phyloP scores from a whole-genome alignment of 2,329 filamentous ascomycete genomes.

The Alternaria hordeiaustralica region DNA sequence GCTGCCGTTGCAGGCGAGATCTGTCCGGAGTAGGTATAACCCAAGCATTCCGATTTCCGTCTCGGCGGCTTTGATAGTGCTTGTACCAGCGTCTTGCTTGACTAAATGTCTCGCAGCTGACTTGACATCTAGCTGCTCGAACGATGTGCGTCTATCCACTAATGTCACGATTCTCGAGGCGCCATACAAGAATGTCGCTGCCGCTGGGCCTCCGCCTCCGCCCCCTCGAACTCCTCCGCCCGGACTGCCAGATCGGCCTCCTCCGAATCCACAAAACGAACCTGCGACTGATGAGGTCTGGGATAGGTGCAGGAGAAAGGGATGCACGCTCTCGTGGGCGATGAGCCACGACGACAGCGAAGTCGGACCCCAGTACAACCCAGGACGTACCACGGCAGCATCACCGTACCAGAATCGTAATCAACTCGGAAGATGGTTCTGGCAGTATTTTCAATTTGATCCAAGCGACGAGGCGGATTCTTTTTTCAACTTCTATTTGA shows the following conservation, averaged over 20 bases:
- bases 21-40: background rate
- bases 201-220: background rate
- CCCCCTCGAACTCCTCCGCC: background rate
- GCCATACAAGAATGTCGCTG: background rate
- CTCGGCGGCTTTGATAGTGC: background rate
- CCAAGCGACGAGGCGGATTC: background rate
- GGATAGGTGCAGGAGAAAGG: slow-evolving; percentile 16
- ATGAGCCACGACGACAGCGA: slow-evolving; percentile 18
- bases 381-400: slow-evolving; percentile 10
- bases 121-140: background rate
- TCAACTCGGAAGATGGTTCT: slow-evolving; percentile 7
- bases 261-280: background rate
- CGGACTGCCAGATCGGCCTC: too few relatives aligned
- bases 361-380: slow-evolving; percentile 16
- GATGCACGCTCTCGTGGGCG: slow-evolving; percentile 20
- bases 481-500: slow-evolving; percentile 16
- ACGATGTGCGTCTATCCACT: background rate
- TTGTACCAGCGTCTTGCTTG: background rate
- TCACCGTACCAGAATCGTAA: slow-evolving; percentile 1
- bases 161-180: background rate
- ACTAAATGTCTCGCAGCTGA: background rate
- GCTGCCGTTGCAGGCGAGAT: background rate
- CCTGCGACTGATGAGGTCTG: slow-evolving; percentile 18
- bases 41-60: background rate
- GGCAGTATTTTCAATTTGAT: slow-evolving; percentile 8